A percentile compares a stretch with the other conserved stretches of the same genome.
phyloP scores from a whole-genome alignment of 768 basidiomycete genomes.

The Kwoniella sp. region DNA sequence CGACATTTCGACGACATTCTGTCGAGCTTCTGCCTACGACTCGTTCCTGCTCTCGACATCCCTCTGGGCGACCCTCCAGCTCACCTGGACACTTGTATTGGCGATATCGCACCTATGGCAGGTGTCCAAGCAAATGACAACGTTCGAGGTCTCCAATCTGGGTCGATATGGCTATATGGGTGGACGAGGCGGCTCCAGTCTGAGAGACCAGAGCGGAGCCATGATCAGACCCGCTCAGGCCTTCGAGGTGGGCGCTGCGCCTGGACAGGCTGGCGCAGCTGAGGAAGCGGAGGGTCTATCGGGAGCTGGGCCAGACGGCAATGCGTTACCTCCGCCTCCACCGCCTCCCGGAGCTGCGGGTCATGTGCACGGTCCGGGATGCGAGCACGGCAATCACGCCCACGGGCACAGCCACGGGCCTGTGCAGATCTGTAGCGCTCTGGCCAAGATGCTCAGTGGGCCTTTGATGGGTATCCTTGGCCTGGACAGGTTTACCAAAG shows the following conservation, averaged over 20 bases:
- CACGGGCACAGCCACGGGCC: slow-evolving; percentile 14
- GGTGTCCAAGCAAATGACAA: slow-evolving; percentile 88
- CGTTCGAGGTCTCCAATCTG: slow-evolving; percentile 89
- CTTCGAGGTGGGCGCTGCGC: slow-evolving; percentile 36
- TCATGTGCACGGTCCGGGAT: slow-evolving; percentile 49
- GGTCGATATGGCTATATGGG: slow-evolving; percentile 97
- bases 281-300: slow-evolving; percentile 28
- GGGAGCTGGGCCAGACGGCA: slow-evolving; percentile 21
- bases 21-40: slow-evolving; percentile 65
- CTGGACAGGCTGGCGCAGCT: slow-evolving; percentile 31
- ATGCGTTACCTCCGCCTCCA: not conserved
- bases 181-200: slow-evolving; percentile 57
- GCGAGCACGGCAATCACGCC: slow-evolving; percentile 56
- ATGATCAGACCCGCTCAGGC: slow-evolving; percentile 20
- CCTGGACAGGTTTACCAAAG: slow-evolving; percentile 88
- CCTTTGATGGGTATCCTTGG: slow-evolving; percentile 84
- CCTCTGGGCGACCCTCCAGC: slow-evolving; percentile 82
- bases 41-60: slow-evolving; percentile 78
- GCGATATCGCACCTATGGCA: slow-evolving; percentile 87
- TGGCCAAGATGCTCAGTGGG: slow-evolving; percentile 16
- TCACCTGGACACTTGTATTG: slow-evolving; percentile 89
- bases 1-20: slow-evolving; percentile 64
- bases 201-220: slow-evolving; percentile 49
- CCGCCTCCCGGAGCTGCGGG: slow-evolving; percentile 3
- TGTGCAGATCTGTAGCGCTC: slow-evolving; percentile 7